Percentiles rank a stretch among this genome's conserved stretches.
phyloP scores from a whole-genome alignment of 2,329 filamentous ascomycete genomes.

The Fusarium sp. region DNA sequence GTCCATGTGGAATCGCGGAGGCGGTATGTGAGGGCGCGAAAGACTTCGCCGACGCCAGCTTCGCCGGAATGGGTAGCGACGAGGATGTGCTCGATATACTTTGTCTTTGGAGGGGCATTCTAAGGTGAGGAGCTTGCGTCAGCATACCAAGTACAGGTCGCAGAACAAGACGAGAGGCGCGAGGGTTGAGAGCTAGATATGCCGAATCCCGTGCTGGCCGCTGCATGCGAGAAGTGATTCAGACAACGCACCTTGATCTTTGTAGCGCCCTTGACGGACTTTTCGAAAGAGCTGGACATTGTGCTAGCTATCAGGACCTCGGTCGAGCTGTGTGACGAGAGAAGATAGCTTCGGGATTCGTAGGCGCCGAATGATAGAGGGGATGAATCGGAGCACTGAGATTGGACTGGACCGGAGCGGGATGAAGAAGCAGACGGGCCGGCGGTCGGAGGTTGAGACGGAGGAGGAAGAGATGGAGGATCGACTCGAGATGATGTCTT shows the following conservation, averaged over 20 bases:
- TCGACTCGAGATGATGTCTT: slow-evolving; percentile 6
- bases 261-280: slow-evolving; percentile 98
- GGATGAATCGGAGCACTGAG: slow-evolving; percentile 24
- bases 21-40: slow-evolving; percentile 88
- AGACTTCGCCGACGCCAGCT: slow-evolving; percentile 94
- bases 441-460: slow-evolving; percentile 9
- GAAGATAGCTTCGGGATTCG: slow-evolving; percentile 2
- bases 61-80: slow-evolving; percentile 95
- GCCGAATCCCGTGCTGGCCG: not conserved
- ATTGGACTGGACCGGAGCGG: slow-evolving; percentile 34
- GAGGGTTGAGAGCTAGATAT: not conserved
- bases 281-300: slow-evolving; percentile 95
- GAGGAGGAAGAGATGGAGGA: slow-evolving; percentile 9
- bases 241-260: slow-evolving; percentile 83
- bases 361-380: slow-evolving; percentile 17
- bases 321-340: slow-evolving; percentile 19
- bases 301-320: slow-evolving; percentile 36
- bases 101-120: slow-evolving; percentile 97
- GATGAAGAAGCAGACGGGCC: slow-evolving; percentile 25
- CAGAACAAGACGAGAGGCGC: not conserved
- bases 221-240: slow-evolving; percentile 1
- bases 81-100: slow-evolving; percentile 98
- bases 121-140: slow-evolving; percentile 49
- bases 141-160: slow-evolving; percentile 4
- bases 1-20: slow-evolving; percentile 98